A percentile compares a stretch with the other conserved stretches of the same genome.
phyloP scores from a whole-genome alignment of 352 stramenopile species.

The Globisporangium parvum region DNA sequence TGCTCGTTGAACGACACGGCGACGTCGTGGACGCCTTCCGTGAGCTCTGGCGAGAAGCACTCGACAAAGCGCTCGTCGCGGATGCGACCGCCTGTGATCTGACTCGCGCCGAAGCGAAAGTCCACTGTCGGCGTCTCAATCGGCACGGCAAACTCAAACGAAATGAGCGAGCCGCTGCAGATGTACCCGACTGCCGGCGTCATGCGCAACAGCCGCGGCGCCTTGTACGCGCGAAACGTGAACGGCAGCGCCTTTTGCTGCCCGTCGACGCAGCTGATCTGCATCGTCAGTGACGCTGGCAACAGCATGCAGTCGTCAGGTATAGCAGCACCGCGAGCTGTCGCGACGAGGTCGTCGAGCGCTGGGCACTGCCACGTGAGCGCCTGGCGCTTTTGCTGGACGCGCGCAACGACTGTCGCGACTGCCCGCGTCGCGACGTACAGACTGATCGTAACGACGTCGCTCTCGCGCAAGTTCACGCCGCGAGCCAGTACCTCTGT shows the following conservation, averaged over 20 bases:
- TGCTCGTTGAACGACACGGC: constrained; percentile 67
- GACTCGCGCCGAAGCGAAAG: constrained; percentile 46
- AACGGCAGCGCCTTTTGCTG: constrained; percentile 46
- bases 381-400: constrained; percentile 37
- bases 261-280: constrained; percentile 51
- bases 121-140: constrained; percentile 57
- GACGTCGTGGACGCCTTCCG: constrained; percentile 32
- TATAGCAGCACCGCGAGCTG: constrained; percentile 3
- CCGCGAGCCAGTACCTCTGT: constrained; percentile 40
- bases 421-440: constrained; percentile 23
- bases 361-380: constrained; percentile 48
- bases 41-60: constrained; percentile 52
- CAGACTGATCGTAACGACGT: constrained; percentile 38
- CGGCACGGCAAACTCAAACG: constrained; percentile 51
- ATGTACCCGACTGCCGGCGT: constrained; percentile 51
- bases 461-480: constrained; percentile 27
- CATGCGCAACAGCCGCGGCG: constrained; percentile 40
- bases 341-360: constrained; percentile 15
- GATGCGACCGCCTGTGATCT: constrained; percentile 25
- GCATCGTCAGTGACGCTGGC: constrained; percentile 29
- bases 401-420: constrained; percentile 23
- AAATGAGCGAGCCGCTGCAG: constrained; percentile 52
- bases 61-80: constrained; percentile 45
- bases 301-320: constrained; percentile 32
- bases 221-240: constrained; percentile 51